phyloP scores from a whole-genome alignment of 495 filamentous ascomycete genomes.

The Bathelium albidoporum region DNA sequence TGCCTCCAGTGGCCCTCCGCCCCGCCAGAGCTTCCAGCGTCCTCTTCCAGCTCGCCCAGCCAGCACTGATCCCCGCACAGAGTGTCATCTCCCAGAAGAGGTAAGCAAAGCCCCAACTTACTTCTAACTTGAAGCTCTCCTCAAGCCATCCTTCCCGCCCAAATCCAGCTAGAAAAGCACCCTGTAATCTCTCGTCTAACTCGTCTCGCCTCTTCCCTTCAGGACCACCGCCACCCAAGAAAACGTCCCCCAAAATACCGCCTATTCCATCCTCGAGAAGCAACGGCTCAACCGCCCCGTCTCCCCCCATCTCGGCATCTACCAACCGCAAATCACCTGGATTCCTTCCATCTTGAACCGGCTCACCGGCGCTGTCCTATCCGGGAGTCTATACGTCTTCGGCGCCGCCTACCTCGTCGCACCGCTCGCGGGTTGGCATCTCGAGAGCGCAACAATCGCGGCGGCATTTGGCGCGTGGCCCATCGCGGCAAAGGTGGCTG shows the following conservation, averaged over 20 bases:
- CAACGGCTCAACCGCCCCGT: slow-evolving; percentile 82
- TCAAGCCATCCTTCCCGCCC: slow-evolving; percentile 12
- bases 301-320: slow-evolving; percentile 81
- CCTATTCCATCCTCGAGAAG: slow-evolving; percentile 60
- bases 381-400: slow-evolving; percentile 73
- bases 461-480: slow-evolving; percentile 68
- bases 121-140: neutral
- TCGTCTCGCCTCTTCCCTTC: slow-evolving; percentile 23
- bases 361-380: slow-evolving; percentile 64
- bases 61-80: slow-evolving; percentile 16
- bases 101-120: slow-evolving; percentile 10
- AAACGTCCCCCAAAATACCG: slow-evolving; percentile 46
- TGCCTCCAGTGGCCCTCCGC: slow-evolving; percentile 36
- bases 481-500: slow-evolving; percentile 50
- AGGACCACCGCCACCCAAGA: slow-evolving; percentile 49
- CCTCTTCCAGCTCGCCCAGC: slow-evolving; percentile 26
- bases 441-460: slow-evolving; percentile 70
- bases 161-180: neutral
- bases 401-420: slow-evolving; percentile 72
- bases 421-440: slow-evolving; percentile 71
- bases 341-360: slow-evolving; percentile 63
- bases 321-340: slow-evolving; percentile 83
- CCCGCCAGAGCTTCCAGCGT: slow-evolving; percentile 36
- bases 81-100: slow-evolving; percentile 14
- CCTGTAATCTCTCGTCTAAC: neutral